Base-by-base conservation (phyloP, 495 filamentous ascomycete genomes). In the Aspergillus carlsbadensis region DNA sequence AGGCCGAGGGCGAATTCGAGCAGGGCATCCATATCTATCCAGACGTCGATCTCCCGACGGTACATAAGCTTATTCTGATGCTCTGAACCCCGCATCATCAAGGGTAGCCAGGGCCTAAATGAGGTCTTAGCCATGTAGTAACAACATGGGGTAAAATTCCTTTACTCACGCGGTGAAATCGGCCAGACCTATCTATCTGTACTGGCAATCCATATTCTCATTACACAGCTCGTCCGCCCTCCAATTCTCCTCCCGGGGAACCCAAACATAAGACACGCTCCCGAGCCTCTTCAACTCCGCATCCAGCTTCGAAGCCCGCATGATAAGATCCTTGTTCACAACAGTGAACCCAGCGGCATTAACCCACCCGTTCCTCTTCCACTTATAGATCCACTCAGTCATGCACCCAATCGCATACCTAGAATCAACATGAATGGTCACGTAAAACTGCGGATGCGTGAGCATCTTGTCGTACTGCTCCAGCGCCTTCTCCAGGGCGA, bases 401-500 rank as follows among this genome's bases (percentile, higher is more conserved):
- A 59, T 59, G 21, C 56, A 59, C 0, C 26, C 21, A 5, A 54
- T 31, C 2, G 50, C 50, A 41, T 59, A 54, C 8, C 17, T 43
- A 8, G 57, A 59, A 14, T 59, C 51, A 3, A 50, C 10, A 29
- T 59, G 17, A 50, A 59, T 59, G 14, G n/a, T 50, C 1, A 50
- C 35, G 0, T 36, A 6, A 10, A 59, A 5, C 1, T 17, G 11
- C 1, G 51, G 57, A 11, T 33, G 26, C n/a, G 34, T 31, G 13
- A 59, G 3, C 0, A 74, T 54, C 6, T 65, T 22, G 0, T 64
- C 3, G 40, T 57, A 63, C 50, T 61, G 70, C n/a, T 63, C 52
- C 31, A 71, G 26, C 1, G 69, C 72, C 52, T 58, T 56, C 45
- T 73, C 31, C 3, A 78, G 62, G 15, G 70, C 76, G 8, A 77